phyloP scores from a whole-genome alignment of 2,329 filamentous ascomycete genomes.

The Elsinoe arachidis region DNA sequence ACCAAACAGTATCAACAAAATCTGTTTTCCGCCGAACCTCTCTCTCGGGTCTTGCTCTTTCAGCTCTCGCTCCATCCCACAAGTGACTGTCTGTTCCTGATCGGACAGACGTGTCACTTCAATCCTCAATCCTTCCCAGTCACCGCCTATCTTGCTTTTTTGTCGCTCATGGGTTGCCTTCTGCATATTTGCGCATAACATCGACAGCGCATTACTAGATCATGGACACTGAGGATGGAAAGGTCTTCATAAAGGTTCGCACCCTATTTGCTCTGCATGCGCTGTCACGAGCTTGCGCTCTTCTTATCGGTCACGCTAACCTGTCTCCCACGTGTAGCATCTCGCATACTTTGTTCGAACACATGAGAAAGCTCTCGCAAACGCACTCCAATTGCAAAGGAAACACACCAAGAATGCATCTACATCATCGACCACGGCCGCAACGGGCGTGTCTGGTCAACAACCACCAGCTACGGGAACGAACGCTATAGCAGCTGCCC shows the following conservation, averaged over 20 bases:
- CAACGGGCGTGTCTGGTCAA: slow-evolving; percentile 27
- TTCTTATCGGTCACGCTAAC: slow-evolving; percentile 5
- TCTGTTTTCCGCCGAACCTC: not conserved
- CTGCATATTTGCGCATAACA: slow-evolving; percentile 10
- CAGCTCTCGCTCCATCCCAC: not conserved
- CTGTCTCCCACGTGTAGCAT: slow-evolving; percentile 52
- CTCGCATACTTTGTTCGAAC: slow-evolving; percentile 92
- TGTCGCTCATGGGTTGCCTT: slow-evolving; percentile 9
- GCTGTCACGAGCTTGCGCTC: not conserved
- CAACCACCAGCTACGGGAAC: slow-evolving; percentile 63
- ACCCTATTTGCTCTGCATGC: not conserved
- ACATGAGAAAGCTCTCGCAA: slow-evolving; percentile 93
- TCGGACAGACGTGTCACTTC: slow-evolving; percentile 7
- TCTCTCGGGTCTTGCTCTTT: not conserved
- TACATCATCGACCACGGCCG: slow-evolving; percentile 43
- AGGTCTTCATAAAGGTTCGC: slow-evolving; percentile 76
- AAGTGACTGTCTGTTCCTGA: not conserved
- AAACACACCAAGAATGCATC: slow-evolving; percentile 57
- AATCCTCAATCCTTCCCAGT: not conserved
- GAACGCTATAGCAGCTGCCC: slow-evolving; percentile 66
- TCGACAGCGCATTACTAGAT: slow-evolving; percentile 17
- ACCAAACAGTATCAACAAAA: not conserved
- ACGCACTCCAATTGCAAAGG: slow-evolving; percentile 79
- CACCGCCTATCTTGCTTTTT: slow-evolving; percentile 9
- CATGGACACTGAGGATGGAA: slow-evolving; percentile 85